These are phyloP conservation scores for Aspergillus udagawae DNA, from an alignment of 2,329 filamentous ascomycete genomes.

Conservation along the genomic window DNA sequence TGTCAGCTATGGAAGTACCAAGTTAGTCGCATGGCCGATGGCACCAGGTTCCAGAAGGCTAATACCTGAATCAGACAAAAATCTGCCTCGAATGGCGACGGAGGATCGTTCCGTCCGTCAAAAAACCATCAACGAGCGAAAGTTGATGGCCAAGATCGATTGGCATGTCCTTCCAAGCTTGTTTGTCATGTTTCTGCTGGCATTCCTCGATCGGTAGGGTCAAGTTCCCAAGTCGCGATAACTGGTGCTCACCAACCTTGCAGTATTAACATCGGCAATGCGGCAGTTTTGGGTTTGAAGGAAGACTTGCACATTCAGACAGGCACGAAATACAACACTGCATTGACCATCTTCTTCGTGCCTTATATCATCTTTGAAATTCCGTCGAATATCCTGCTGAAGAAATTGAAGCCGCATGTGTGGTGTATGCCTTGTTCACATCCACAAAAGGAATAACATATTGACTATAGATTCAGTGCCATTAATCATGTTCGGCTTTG, in stretches of 20 bases:
- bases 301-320: constrained; percentile 54
- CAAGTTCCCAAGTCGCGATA: no score
- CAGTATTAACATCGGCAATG: constrained; percentile 62
- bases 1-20: not conserved
- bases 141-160: constrained; percentile 64
- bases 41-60: not conserved
- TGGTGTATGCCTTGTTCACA: constrained; percentile 48
- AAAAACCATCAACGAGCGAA: constrained; percentile 45
- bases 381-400: constrained; percentile 66
- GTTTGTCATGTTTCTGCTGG: constrained; percentile 64
- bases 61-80: not conserved
- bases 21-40: not conserved
- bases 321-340: constrained; percentile 62
- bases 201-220: constrained; percentile 53
- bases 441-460: not conserved
- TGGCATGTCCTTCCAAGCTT: constrained; percentile 65
- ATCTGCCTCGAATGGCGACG: not conserved
- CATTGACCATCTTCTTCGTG: constrained; percentile 73
- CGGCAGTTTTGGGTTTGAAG: constrained; percentile 60
- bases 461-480: constrained; percentile 46
- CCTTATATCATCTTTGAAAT: constrained; percentile 64
- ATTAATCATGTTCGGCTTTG: constrained; percentile 79
- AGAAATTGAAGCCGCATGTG: constrained; percentile 60
- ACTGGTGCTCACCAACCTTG: no score
- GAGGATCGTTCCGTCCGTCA: no score